Evolutionary conservation across 2,329 filamentous ascomycete species (phyloP), one percentile per base, ranked within the genome.

Genomic region (Thelonectria olida): DNA sequence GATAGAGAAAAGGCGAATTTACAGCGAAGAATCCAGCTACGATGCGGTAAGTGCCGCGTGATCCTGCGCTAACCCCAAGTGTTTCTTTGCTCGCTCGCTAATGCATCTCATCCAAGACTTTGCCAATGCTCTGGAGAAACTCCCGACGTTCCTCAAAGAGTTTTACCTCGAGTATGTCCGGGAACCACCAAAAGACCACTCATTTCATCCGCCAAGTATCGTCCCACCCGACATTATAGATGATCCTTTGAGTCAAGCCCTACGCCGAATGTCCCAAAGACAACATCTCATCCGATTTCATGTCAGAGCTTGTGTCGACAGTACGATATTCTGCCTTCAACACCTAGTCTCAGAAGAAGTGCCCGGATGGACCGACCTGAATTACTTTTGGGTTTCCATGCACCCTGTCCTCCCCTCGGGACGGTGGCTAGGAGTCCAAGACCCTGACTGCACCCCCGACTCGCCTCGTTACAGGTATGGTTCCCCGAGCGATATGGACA

Each of bases 391-490:
- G 2, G 10, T 60, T 15, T 31, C 20, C 13, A 13, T 48, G 1
- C 34, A 55, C 17, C 13, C 27, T 5, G 28, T 56, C 7, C 44
- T 60, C 4, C 57, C 57, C 4, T 55, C 57, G 5, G 57, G 57
- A 2, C 25, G 50, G 8, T 60, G 57, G 57, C 34, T 60, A 3
- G 53, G 17, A 7, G 42, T 38, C 10, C 34, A 42, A 8, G 38
- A 36, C n/a, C 41, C 56, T 2, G 23, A 28, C 3, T 17, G 23
- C 5, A 13, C 31, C 2, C 49, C 48, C 9, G 27, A 25, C 2
- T 4, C 34, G 15, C 19, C 23, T 23, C 19, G 25, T 28, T 19
- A 19, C 17, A 48, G 7, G 9, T n/a, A 38, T 17, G 31, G 23
- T 8, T 19, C 28, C 15, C 22, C 22, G 4, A 47, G 22, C 23